phyloP scores from a whole-genome alignment of 495 filamentous ascomycete genomes.

The Halenospora varia region DNA sequence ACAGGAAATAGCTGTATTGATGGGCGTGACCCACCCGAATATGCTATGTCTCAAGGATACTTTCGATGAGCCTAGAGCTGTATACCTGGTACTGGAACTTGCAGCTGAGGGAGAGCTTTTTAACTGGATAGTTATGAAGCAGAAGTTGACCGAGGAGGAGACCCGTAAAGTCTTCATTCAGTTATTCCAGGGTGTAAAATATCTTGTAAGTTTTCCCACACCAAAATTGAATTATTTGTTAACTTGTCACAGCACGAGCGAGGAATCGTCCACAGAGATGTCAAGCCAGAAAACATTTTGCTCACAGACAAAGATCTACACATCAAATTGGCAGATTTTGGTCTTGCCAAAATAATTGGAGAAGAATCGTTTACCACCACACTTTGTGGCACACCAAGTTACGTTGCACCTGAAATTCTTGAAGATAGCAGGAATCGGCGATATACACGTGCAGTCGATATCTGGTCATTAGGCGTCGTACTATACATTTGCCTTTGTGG shows the following conservation, averaged over 20 bases:
- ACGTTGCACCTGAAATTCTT: slow-evolving; percentile 95
- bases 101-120: slow-evolving; percentile 93
- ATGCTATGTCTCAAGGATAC: slow-evolving; percentile 92
- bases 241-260: slow-evolving; percentile 74
- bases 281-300: slow-evolving; percentile 98
- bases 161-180: slow-evolving; percentile 84
- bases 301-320: slow-evolving; percentile 76
- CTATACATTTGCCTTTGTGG: slow-evolving; percentile 98
- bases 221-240: not conserved
- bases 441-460: slow-evolving; percentile 93
- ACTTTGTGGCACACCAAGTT: slow-evolving; percentile 91
- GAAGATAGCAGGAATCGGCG: slow-evolving; percentile 70
- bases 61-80: slow-evolving; percentile 85
- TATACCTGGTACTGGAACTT: slow-evolving; percentile 90
- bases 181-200: slow-evolving; percentile 90
- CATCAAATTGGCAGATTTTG: slow-evolving; percentile 96
- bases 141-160: slow-evolving; percentile 81
- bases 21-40: slow-evolving; percentile 95
- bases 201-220: slow-evolving; percentile 62
- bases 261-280: slow-evolving; percentile 95
- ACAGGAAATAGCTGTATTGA: slow-evolving; percentile 93
- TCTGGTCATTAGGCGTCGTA: slow-evolving; percentile 98
- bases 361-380: slow-evolving; percentile 98
- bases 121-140: slow-evolving; percentile 84
- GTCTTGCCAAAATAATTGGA: slow-evolving; percentile 96